phyloP scores from a whole-genome alignment of 129 eudicot species.

The Tagetes patula region DNA sequence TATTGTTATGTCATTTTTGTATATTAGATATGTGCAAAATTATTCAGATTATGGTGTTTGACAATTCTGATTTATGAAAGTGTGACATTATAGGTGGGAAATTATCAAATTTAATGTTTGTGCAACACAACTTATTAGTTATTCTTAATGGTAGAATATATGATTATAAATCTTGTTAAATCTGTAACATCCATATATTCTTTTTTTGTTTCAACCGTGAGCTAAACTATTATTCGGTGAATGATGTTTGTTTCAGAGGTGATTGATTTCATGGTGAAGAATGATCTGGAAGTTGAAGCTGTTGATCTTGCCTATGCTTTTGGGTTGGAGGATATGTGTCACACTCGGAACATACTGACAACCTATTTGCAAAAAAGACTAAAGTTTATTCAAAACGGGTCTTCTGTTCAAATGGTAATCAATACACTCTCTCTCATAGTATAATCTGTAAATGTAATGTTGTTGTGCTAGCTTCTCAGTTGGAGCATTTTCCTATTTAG shows the following conservation, averaged over 20 bases:
- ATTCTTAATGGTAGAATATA: background rate
- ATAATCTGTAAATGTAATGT: conserved; percentile 8
- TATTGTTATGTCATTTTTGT: background rate
- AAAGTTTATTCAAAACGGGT: conserved; percentile 26
- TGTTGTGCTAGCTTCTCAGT: background rate
- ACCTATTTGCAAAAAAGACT: conserved; percentile 44
- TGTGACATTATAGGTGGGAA: background rate
- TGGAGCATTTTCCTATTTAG: background rate
- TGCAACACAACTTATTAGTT: background rate
- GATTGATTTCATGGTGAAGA: conserved; percentile 53
- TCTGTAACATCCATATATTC: background rate
- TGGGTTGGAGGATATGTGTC: conserved; percentile 50
- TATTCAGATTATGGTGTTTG: background rate
- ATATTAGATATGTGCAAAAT: background rate
- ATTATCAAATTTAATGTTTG: background rate
- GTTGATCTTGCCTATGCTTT: conserved; percentile 59
- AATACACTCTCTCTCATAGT: background rate
- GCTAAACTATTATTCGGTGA: conserved; percentile 9
- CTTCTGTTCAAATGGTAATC: conserved; percentile 34
- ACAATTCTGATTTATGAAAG: conserved; percentile 1
- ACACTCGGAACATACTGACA: conserved; percentile 45
- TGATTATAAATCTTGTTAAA: background rate
- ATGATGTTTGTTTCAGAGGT: conserved; percentile 44
- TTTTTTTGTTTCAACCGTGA: background rate
- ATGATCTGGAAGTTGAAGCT: conserved; percentile 59